A percentile compares a stretch with the other conserved stretches of the same genome.
phyloP scores from a whole-genome alignment of 75 land plant genomes.

The Pinus tabuliformis region DNA sequence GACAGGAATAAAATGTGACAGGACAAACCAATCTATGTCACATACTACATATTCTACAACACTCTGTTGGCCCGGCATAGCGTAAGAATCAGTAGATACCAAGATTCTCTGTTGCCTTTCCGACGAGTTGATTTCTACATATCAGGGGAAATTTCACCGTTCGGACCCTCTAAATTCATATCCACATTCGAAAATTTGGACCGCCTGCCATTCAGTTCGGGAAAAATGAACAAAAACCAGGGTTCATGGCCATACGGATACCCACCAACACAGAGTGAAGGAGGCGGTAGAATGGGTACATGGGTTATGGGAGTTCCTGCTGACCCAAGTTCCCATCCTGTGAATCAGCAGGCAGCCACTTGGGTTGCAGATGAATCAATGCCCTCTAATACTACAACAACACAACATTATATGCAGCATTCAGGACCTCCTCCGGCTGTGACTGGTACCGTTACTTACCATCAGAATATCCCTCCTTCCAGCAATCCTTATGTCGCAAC shows the following conservation, averaged over 20 bases:
- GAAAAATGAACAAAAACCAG: background rate
- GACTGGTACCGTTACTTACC: background rate
- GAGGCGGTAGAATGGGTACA: conserved; percentile 17
- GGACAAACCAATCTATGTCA: no score
- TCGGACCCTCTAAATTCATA: background rate
- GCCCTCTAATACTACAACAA: background rate
- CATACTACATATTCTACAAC: no score
- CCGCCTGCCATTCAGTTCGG: no score
- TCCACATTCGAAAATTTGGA: background rate
- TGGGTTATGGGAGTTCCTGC: conserved; percentile 36
- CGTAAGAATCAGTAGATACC: background rate
- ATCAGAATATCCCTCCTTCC: background rate
- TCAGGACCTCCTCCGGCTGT: conserved; percentile 3
- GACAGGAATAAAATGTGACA: no score
- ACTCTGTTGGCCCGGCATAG: background rate
- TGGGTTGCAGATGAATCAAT: conserved; percentile 8
- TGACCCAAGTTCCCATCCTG: conserved; percentile 21
- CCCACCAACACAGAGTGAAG: background rate
- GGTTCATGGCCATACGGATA: background rate
- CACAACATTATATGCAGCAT: conserved; percentile 6
- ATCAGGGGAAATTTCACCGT: background rate
- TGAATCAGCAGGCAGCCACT: conserved; percentile 33
- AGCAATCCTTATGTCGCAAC: conserved; percentile 33
- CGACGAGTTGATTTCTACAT: background rate
- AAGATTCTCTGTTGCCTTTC: background rate